Conservation (phyloP, 2,329 filamentous ascomycete genomes). For the Fusarium nygamai region DNA sequence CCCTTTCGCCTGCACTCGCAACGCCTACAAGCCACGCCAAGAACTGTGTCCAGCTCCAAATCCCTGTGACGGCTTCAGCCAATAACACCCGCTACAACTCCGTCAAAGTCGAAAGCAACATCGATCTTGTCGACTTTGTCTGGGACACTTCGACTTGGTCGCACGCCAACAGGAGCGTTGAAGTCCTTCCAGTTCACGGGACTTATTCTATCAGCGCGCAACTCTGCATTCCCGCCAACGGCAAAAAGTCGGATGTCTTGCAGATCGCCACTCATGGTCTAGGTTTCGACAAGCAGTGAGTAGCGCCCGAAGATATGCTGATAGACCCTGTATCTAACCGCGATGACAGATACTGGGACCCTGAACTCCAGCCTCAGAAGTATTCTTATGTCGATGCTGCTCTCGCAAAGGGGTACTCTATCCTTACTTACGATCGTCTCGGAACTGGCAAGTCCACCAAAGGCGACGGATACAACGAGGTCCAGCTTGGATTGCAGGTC, state of each 20-base stretch:
- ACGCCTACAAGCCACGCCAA: fast-evolving
- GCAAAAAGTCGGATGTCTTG: background rate
- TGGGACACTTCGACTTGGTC: background rate
- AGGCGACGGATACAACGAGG: background rate
- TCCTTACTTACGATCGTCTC: background rate
- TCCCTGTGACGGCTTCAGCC: background rate
- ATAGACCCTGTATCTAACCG: background rate
- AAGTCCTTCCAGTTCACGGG: fast-evolving
- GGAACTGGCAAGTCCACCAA: background rate
- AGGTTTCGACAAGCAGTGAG: background rate
- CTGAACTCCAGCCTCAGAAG: background rate
- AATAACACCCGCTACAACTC: background rate
- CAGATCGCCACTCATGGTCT: background rate
- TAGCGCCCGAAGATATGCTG: background rate
- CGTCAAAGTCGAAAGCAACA: background rate
- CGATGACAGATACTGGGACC: background rate
- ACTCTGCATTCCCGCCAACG: background rate
- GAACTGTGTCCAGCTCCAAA: background rate
- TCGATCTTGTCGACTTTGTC: background rate
- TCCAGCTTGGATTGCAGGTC: background rate
- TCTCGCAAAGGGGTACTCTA: background rate
- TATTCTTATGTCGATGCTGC: background rate
- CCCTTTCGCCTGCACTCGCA: fast-evolving
- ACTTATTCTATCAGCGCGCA: background rate
- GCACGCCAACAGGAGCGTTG: background rate